Base-by-base conservation (phyloP, 352 stramenopile species). In the Globisporangium emineosum region DNA sequence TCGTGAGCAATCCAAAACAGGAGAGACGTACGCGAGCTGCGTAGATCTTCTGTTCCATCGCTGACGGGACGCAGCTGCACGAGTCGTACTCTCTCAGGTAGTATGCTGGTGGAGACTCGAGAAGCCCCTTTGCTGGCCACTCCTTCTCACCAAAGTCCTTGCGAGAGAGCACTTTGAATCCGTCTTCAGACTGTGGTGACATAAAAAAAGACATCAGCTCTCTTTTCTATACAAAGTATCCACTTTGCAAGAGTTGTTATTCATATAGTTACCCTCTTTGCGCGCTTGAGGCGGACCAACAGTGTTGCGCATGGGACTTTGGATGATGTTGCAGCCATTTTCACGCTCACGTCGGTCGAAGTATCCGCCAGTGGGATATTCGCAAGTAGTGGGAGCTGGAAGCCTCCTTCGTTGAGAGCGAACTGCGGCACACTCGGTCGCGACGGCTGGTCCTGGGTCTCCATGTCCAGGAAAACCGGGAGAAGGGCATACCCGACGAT, bases 251-350 rank as follows among this genome's bases (percentile, higher is more conserved):
- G n/a, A n/a, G n/a, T n/a, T n/a, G n/a, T n/a, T 25, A 6, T n/a
- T 15, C 37, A 43, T 15, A 43, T 43, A 43, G 13, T 27, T 71
- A 89, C 82, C 65, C 68, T 71, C 19, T 70, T 77, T 7, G 85
- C 86, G 21, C 53, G 73, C 40, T 68, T 71, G 13, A 96, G 66
- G 43, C 90, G 81, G 19, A 96, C 55, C 49, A 96, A 52, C 9
- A 97, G 19, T 2, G 88, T 96, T 7, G 86, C 80, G 62, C 90
- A 97, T 8, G 88, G 84, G 15, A 97, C 62, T 57, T 73, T 73
- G 32, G 75, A 69, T n/a, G 77, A 81, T 2, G 47, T 45, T 0
- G 79, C 75, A 15, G 83, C 71, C 4, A 66, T 68, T 30, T 66
- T 78, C 0, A 77, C 71, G 43, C 32, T 79, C 23, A 91, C 47